Evolutionary conservation across 129 eudicot species (phyloP), one percentile per base, ranked within the genome.

Genomic region (Flaveria linearis): DNA sequence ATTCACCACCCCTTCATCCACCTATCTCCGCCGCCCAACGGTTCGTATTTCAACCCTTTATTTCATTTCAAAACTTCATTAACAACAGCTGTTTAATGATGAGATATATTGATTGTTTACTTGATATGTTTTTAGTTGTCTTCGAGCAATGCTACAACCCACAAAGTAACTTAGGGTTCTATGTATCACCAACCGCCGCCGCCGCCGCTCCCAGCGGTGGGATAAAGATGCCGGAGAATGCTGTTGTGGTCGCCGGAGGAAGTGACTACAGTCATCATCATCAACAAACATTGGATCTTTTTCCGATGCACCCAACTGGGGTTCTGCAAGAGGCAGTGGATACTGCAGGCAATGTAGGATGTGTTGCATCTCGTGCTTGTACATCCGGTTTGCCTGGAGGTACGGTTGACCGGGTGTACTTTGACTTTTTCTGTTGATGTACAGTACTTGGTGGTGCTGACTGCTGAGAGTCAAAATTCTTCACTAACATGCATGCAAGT

Each of bases 231-330:
- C 74, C 76, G 11, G 69, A n/a, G 41, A 30, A 22, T n/a, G 25
- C 52, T 30, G 71, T 13, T 16, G 25, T 26, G 53, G 67, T 68
- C 3, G 57, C 65, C 71, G 56, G 81, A 72, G 70, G 62, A 20
- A 16, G 36, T 20, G 10, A 56, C 49, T 46, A 22, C 55, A 52
- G 28, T 2, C 14, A 61, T 14, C 7, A 25, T 52, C 15, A n/a
- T 69, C 78, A 81, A 76, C 84, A 83, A 79, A 88, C 97, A 17
- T 73, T 91, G 84, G 85, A 83, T 61, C 89, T 91, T 70, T 91
- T 91, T 60, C 97, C 97, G 15, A 56, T 81, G 64, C 94, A 91
- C 56, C 94, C 97, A 68, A 86, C 94, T 66, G 97, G 94, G 41
- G 74, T 85, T 56, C 36, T 86, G 79, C 74, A 81, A 64, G 76